phyloP scores from a whole-genome alignment of 768 basidiomycete genomes.

The Mycena kentingensis region DNA sequence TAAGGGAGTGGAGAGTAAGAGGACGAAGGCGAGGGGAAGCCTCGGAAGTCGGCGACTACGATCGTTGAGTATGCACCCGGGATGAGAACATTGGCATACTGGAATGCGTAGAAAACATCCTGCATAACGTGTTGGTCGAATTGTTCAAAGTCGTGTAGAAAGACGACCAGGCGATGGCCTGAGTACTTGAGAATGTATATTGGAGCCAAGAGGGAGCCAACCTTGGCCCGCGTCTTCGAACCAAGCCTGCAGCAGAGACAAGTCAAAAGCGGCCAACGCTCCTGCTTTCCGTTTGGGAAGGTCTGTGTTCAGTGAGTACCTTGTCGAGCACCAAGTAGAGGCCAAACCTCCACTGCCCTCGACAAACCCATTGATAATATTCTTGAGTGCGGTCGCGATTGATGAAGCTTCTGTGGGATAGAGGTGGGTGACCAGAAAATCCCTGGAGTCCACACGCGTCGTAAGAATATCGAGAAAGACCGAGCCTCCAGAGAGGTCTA shows the following conservation, averaged over 20 bases:
- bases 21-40: conserved; percentile 66
- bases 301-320: conserved; percentile 29
- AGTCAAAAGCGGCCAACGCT: conserved; percentile 62
- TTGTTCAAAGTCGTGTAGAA: conserved; percentile 77
- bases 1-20: conserved; percentile 60
- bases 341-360: conserved; percentile 29
- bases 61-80: background rate
- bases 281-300: conserved; percentile 47
- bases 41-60: conserved; percentile 52
- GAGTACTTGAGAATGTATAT: background rate
- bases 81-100: conserved; percentile 39
- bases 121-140: conserved; percentile 63
- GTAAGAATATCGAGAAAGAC: conserved; percentile 50
- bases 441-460: conserved; percentile 33
- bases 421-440: conserved; percentile 47
- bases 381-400: conserved; percentile 53
- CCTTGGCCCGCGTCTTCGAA: conserved; percentile 40
- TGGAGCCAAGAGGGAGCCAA: background rate
- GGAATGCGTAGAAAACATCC: conserved; percentile 73
- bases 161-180: conserved; percentile 49
- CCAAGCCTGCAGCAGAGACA: conserved; percentile 62
- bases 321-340: too few relatives aligned
- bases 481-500: conserved; percentile 48
- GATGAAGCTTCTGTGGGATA: conserved; percentile 61
- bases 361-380: conserved; percentile 55